Evolutionary conservation across 73 alveolate genomes (phyloP).

Genomic region (Halteria grandinella): DNA sequence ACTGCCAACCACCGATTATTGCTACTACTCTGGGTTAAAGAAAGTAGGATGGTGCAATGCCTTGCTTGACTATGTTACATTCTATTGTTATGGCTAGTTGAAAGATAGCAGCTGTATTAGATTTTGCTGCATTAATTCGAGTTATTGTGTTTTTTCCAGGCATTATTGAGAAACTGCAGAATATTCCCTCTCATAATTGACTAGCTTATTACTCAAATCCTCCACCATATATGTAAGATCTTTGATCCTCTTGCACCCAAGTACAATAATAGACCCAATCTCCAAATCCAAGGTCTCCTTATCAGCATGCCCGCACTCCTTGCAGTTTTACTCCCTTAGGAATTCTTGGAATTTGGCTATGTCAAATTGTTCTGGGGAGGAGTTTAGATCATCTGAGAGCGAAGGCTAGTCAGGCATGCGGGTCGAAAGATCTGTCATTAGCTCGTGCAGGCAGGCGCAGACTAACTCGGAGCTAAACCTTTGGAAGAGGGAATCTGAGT

Average conservation of each 20-base stretch:
- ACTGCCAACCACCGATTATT: no score
- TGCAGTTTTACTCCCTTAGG: slow-evolving; percentile 38
- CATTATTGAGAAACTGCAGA: background rate
- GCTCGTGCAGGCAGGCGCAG: slow-evolving; percentile 49
- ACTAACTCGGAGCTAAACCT: slow-evolving; percentile 41
- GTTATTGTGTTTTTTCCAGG: slow-evolving; percentile 14
- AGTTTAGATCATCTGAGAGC: slow-evolving; percentile 15
- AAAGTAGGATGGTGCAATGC: no score
- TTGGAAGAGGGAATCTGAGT: no score
- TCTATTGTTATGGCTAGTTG: background rate
- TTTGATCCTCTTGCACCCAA: slow-evolving; percentile 43
- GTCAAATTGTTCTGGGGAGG: no score
- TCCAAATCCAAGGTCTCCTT: slow-evolving; percentile 36
- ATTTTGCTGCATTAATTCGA: slow-evolving; percentile 26
- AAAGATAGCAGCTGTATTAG: slow-evolving; percentile 16
- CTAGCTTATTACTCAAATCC: slow-evolving; percentile 2
- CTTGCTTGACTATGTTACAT: slow-evolving; percentile 21
- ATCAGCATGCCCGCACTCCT: slow-evolving; percentile 48
- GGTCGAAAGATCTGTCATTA: slow-evolving; percentile 20
- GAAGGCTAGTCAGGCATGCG: slow-evolving; percentile 11
- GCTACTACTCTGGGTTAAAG: background rate
- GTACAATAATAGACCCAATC: slow-evolving; percentile 30
- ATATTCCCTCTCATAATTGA: background rate
- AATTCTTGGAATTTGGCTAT: slow-evolving; percentile 35
- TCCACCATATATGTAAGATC: slow-evolving; percentile 14